Evolutionary conservation across 1,284 basidiomycete genomes (phyloP), one percentile per base, ranked within the genome.

Genomic region (Heimioporus retisporus): DNA sequence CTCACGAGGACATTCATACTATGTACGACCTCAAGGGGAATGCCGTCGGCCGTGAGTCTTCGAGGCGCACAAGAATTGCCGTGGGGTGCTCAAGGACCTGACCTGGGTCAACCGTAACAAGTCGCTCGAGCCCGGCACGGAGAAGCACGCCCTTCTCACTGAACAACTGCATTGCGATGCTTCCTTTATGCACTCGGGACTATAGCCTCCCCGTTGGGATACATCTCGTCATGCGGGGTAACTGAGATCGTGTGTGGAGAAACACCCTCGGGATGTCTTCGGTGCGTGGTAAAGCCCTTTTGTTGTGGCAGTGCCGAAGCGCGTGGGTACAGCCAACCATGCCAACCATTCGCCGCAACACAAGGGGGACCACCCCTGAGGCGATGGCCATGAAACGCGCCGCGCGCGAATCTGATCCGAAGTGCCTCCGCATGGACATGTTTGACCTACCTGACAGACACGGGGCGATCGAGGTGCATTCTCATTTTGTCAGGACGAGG

Each of bases 1-100:
- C 97, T 1, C 97, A 99, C 82, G 91, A 96, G 72, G 97, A 99
- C 79, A n/a, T n/a, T n/a, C n/a, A n/a, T n/a, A n/a, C n/a, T n/a
- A n/a, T n/a, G n/a, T n/a, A n/a, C n/a, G n/a, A n/a, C n/a, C n/a
- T n/a, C n/a, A n/a, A n/a, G n/a, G n/a, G n/a, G n/a, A n/a, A n/a
- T n/a, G n/a, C n/a, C n/a, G n/a, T n/a, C n/a, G n/a, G n/a, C 0
- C 86, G 97, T 40, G 88, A 93, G 79, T 97, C 96, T 71, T 88
- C 96, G 0, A 96, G 97, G 78, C 95, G 3, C 82, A 83, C 65
- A 80, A 87, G 76, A 98, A 98, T 69, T 90, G 94, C 0, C 87
- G 94, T 42, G 96, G 96, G 2, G 95, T 97, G 44, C 82, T 99
- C 69, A 99, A 99, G 82, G 97, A 99, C 79, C 82, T 97, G 71